Conservation (phyloP, 2,329 filamentous ascomycete genomes). For the Teratosphaeria epicoccoides region DNA sequence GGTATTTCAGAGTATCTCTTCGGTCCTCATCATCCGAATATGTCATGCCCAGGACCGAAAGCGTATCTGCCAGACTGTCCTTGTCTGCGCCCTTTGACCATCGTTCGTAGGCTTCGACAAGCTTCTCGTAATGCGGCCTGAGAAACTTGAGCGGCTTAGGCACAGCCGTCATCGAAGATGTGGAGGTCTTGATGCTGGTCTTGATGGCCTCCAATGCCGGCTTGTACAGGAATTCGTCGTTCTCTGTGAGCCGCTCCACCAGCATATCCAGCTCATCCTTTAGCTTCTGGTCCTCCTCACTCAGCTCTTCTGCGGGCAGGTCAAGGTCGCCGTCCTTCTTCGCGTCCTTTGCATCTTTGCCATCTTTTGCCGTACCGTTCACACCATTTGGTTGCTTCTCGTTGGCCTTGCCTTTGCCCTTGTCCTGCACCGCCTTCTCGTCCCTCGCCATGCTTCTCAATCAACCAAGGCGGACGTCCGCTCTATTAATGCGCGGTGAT, state of each 20-base stretch:
- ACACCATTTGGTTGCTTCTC: slow-evolving; percentile 49
- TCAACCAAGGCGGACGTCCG: neutral
- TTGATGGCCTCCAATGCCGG: slow-evolving; percentile 93
- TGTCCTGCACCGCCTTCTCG: slow-evolving; percentile 83
- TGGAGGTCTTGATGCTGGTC: slow-evolving; percentile 96
- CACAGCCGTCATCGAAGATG: slow-evolving; percentile 97
- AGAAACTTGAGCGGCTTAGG: slow-evolving; percentile 98
- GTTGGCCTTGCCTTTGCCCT: slow-evolving; percentile 70
- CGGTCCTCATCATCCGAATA: slow-evolving; percentile 85
- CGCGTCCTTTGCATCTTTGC: slow-evolving; percentile 45
- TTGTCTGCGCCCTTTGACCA: slow-evolving; percentile 81
- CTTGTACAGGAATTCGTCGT: slow-evolving; percentile 78
- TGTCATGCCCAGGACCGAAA: slow-evolving; percentile 97
- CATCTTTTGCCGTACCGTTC: slow-evolving; percentile 42
- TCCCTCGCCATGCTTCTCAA: slow-evolving; percentile 70
- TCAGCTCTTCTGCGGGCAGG: slow-evolving; percentile 71
- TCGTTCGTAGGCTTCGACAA: slow-evolving; percentile 78
- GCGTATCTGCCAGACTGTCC: slow-evolving; percentile 80
- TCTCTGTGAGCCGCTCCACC: slow-evolving; percentile 86
- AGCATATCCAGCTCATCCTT: slow-evolving; percentile 98
- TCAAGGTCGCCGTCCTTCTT: slow-evolving; percentile 70
- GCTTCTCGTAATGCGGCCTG: slow-evolving; percentile 84
- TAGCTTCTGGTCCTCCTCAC: slow-evolving; percentile 93
- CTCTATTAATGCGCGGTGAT: neutral
- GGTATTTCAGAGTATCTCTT: slow-evolving; percentile 92